These are phyloP conservation scores for Aspergillus panamensis DNA, from an alignment of 495 filamentous ascomycete genomes.

Conservation along the genomic window DNA sequence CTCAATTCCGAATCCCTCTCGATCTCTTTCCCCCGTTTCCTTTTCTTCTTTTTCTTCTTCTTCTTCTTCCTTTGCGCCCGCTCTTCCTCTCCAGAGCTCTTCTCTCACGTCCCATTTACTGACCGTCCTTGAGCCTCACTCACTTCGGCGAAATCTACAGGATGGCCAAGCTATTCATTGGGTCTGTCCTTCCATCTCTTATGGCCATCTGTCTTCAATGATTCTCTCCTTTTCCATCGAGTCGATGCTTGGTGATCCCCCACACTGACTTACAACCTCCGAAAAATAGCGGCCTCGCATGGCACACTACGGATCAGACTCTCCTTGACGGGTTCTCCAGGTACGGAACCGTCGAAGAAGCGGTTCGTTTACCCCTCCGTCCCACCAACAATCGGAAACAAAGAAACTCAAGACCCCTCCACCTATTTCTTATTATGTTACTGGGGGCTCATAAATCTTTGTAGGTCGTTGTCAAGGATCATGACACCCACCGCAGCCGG, in stretches of 20 bases:
- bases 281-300: slow-evolving; percentile 77
- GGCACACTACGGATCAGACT: slow-evolving; percentile 89
- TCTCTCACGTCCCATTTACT: slow-evolving; percentile 13
- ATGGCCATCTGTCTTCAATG: slow-evolving; percentile 12
- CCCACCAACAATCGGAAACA: not conserved
- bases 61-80: not conserved
- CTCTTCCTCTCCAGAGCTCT: slow-evolving; percentile 7
- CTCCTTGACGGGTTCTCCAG: slow-evolving; percentile 84
- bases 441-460: not conserved
- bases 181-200: slow-evolving; percentile 46
- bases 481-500: slow-evolving; percentile 90
- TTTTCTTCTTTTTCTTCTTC: not conserved
- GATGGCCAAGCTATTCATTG: slow-evolving; percentile 91
- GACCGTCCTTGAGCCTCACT: slow-evolving; percentile 26
- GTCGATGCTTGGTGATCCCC: slow-evolving; percentile 22
- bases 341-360: slow-evolving; percentile 86
- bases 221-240: slow-evolving; percentile 25
- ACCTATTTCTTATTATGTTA: not conserved
- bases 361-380: slow-evolving; percentile 47
- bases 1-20: slow-evolving; percentile 3
- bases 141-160: slow-evolving; percentile 29
- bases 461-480: slow-evolving; percentile 96
- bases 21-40: not conserved
- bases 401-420: not conserved
- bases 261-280: slow-evolving; percentile 1